Base-by-base conservation (phyloP, 495 filamentous ascomycete genomes). In the Aspergillus heteromorphus region DNA sequence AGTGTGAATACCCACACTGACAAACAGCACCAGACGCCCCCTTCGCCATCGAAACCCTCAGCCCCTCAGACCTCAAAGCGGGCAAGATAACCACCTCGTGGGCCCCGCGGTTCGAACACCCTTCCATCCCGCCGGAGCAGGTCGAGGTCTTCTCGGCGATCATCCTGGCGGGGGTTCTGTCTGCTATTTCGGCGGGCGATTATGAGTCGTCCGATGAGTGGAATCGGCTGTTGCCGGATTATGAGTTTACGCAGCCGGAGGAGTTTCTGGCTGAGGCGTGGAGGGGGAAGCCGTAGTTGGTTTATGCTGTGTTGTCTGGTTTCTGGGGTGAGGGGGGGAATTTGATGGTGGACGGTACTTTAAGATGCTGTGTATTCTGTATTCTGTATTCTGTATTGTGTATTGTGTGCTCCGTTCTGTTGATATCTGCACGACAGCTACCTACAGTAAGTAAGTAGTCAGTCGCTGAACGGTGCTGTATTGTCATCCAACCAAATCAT, bases 191-290 rank as follows among this genome's bases (percentile, higher is more conserved):
- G 1, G 65, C 60, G 0, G 73, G 73, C 11, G 71, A 68, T 0
- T 76, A 65, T 59, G 56, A 63, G 43, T 68, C 77, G 0, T 79
- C 74, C 18, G 75, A 82, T 49, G 79, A 77, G 56, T 78, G 69
- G 63, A 85, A 84, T 58, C 62, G 64, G 20, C 51, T 83, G 19
- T 58, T 84, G 20, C 77, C 80, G 0, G 74, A 80, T 16, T 80
- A 76, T 50, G 54, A 78, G 60, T 79, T 83, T 50, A 75, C 70
- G 14, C 13, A 60, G 18, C 55, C 67, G 5, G 74, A 79, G 56
- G 70, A 73, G 0, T 84, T 83, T 47, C 56, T 84, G 17, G 49
- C 58, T 0, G 55, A 73, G 45, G 67, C 63, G 0, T 84, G 81
- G 81, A 40, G 52, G 0, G 74, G 67, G 6, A 77, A 76, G 58